Percentiles rank a stretch among this genome's conserved stretches.
These are phyloP conservation scores for Trichosanthes cucumerina DNA, from an alignment of 306 rosid species.

Conservation along the genomic window DNA sequence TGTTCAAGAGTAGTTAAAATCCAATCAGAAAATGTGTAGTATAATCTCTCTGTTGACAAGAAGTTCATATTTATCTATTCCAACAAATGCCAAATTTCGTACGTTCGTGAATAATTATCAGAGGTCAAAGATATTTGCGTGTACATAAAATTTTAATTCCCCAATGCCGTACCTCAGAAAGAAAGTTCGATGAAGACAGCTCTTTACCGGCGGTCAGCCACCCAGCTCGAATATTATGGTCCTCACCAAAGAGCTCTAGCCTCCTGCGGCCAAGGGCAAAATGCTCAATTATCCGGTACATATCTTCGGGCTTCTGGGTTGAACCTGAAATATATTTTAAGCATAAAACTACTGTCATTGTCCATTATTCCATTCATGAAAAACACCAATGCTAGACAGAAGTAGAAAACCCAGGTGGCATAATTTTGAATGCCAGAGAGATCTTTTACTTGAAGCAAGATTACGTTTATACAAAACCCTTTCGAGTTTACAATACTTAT, in stretches of 20 bases:
- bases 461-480: background rate
- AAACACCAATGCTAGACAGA: background rate
- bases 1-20: background rate
- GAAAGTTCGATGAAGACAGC: conserved; percentile 73
- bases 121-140: background rate
- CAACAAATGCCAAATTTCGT: background rate
- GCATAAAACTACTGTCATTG: background rate
- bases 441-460: background rate
- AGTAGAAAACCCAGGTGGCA: background rate
- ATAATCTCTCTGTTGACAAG: background rate
- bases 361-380: background rate
- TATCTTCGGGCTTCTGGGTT: conserved; percentile 96
- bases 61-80: background rate
- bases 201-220: conserved; percentile 89
- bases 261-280: conserved; percentile 99
- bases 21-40: background rate
- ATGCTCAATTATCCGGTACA: conserved; percentile 97
- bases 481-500: background rate
- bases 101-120: background rate
- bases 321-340: conserved; percentile 53
- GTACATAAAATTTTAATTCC: background rate
- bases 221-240: conserved; percentile 91
- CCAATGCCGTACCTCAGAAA: conserved; percentile 51
- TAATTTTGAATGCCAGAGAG: background rate
- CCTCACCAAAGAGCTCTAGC: conserved; percentile 94